These are phyloP conservation scores for Stropharia rugosoannulata DNA, from an alignment of 768 basidiomycete species.

Conservation along the genomic window DNA sequence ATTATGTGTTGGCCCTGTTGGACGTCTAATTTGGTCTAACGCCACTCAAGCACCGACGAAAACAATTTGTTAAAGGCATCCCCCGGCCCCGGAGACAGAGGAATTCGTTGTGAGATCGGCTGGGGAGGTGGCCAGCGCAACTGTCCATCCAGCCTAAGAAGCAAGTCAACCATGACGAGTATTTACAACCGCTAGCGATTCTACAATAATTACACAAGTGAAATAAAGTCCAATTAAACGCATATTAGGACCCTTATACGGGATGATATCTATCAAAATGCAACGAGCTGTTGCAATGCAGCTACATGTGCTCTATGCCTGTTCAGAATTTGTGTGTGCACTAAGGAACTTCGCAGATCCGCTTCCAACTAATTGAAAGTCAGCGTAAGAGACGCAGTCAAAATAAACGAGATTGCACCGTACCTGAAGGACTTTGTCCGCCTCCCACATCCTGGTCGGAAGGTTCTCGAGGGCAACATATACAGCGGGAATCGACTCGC, in stretches of 20 bases:
- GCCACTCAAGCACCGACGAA: slow-evolving; percentile 1
- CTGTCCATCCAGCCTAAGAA: too few species aligned
- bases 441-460: slow-evolving; percentile 92
- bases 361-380: slow-evolving; percentile 43
- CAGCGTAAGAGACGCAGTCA: neutral
- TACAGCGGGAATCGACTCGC: slow-evolving; percentile 83
- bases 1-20: neutral
- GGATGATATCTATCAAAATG: neutral
- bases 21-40: too few species aligned
- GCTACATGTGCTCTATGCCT: slow-evolving; percentile 53
- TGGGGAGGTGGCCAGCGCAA: too few species aligned
- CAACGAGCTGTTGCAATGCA: slow-evolving; percentile 31
- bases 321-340: slow-evolving; percentile 55
- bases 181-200: too few species aligned
- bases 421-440: slow-evolving; percentile 88
- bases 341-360: slow-evolving; percentile 52
- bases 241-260: neutral
- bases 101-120: neutral
- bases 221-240: neutral
- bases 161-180: too few species aligned
- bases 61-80: neutral
- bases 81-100: neutral
- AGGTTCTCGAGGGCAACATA: slow-evolving; percentile 89
- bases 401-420: slow-evolving; percentile 17
- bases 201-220: too few species aligned